phyloP scores from a whole-genome alignment of 345 rosid species.

The Pistacia vera region DNA sequence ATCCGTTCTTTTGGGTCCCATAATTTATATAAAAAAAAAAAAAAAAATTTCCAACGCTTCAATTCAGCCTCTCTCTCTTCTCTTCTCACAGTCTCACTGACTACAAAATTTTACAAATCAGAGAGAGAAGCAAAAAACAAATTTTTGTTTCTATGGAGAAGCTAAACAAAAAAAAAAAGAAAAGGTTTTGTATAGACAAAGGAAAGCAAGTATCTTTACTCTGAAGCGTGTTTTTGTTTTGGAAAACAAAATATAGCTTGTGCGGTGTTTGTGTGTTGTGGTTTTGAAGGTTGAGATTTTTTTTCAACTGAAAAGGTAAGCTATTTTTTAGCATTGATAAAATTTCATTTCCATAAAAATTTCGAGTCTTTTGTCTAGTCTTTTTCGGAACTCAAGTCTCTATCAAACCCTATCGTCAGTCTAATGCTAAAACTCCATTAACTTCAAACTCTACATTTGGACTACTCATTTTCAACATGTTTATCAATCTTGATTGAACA shows the following conservation, averaged over 20 bases:
- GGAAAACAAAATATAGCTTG: conserved; percentile 4
- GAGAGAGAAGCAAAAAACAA: neutral
- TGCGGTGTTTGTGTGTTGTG: neutral
- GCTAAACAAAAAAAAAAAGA: neutral
- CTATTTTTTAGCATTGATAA: conserved; percentile 27
- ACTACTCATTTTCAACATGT: conserved; percentile 28
- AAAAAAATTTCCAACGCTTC: too few relatives aligned
- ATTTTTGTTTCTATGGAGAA: neutral
- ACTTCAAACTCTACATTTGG: conserved; percentile 30
- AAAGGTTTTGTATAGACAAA: conserved; percentile 5
- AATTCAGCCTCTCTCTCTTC: too few relatives aligned
- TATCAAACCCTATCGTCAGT: conserved; percentile 37
- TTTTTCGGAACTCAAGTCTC: conserved; percentile 32
- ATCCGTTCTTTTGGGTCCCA: conserved; percentile 52
- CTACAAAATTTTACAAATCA: conserved; percentile 6
- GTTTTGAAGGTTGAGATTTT: neutral
- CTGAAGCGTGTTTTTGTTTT: conserved; percentile 5
- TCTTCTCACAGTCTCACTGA: neutral
- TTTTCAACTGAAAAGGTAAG: conserved; percentile 27
- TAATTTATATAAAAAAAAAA: too few relatives aligned
- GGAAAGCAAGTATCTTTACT: neutral
- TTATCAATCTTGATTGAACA: conserved; percentile 28
- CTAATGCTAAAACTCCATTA: conserved; percentile 31
- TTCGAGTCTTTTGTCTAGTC: conserved; percentile 25
- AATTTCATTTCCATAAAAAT: conserved; percentile 23